Conservation (phyloP, 2,329 filamentous ascomycete genomes). For the Claviceps paspali region DNA sequence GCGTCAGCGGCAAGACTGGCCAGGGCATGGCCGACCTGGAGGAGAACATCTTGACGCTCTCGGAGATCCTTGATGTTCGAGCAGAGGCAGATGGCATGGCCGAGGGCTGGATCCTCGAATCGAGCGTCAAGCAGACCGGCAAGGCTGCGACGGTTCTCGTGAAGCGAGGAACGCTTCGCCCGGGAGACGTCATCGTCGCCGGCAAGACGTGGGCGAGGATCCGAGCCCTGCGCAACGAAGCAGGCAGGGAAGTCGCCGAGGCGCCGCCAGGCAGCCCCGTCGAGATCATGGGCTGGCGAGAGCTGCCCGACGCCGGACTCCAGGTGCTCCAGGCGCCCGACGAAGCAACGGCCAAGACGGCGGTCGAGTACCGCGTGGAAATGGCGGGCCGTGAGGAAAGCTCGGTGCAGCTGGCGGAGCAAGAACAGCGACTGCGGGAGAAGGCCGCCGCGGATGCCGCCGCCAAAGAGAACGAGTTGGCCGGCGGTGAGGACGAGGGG, state of each 20-base stretch:
- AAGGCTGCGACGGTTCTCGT: slow-evolving; percentile 81
- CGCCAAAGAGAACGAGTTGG: slow-evolving; percentile 16
- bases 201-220: slow-evolving; percentile 80
- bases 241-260: slow-evolving; percentile 53
- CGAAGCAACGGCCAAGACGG: slow-evolving; percentile 64
- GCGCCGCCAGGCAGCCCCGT: slow-evolving; percentile 80
- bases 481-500: slow-evolving; percentile 18
- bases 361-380: slow-evolving; percentile 62
- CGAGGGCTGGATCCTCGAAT: slow-evolving; percentile 91
- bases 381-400: slow-evolving; percentile 56
- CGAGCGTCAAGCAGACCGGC: slow-evolving; percentile 70
- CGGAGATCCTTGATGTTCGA: slow-evolving; percentile 81
- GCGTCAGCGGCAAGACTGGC: slow-evolving; percentile 86
- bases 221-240: slow-evolving; percentile 73
- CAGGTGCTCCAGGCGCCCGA: slow-evolving; percentile 69
- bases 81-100: slow-evolving; percentile 62
- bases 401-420: slow-evolving; percentile 66
- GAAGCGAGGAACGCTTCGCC: slow-evolving; percentile 67
- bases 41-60: slow-evolving; percentile 72
- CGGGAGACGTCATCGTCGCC: slow-evolving; percentile 73
- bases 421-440: slow-evolving; percentile 47
- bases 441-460: slow-evolving; percentile 25
- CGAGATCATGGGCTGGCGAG: slow-evolving; percentile 88
- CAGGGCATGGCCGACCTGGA: slow-evolving; percentile 83
- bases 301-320: slow-evolving; percentile 68